Evolutionary conservation across 2,329 filamentous ascomycete genomes (phyloP).

Genomic region (Nothophoma quercina): DNA sequence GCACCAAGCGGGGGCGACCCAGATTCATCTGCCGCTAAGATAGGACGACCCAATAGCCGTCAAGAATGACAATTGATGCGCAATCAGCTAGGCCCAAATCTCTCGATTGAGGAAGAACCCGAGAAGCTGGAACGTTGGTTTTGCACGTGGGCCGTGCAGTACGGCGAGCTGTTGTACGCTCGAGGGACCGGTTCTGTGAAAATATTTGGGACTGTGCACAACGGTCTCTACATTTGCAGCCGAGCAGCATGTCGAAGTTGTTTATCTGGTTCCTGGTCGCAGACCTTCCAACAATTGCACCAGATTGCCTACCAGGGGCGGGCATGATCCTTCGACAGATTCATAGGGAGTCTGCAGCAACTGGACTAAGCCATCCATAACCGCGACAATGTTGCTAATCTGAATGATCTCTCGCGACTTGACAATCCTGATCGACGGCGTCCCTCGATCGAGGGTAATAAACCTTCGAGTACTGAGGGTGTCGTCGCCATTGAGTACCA

Average conservation of each 20-base stretch:
- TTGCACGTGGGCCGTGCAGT: background rate
- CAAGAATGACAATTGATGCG: background rate
- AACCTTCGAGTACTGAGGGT: constrained; percentile 64
- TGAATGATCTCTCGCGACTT: constrained; percentile 33
- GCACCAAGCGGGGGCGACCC: constrained; percentile 8
- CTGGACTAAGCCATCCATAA: constrained; percentile 66
- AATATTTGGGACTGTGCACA: background rate
- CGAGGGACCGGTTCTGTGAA: background rate
- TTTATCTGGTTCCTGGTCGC: constrained; percentile 57
- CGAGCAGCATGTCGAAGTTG: background rate
- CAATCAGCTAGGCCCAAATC: background rate
- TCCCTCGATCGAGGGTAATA: constrained; percentile 63
- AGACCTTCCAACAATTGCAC: constrained; percentile 69
- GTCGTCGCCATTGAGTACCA: constrained; percentile 65
- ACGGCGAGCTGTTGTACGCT: constrained; percentile 3
- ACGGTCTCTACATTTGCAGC: constrained; percentile 9
- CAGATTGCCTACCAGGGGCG: constrained; percentile 73
- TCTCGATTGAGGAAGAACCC: background rate
- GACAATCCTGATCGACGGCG: constrained; percentile 56
- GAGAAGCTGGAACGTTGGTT: constrained; percentile 3
- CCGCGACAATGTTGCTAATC: constrained; percentile 64
- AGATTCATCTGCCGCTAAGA: constrained; percentile 2
- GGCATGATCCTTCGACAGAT: constrained; percentile 43
- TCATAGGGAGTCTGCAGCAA: constrained; percentile 63
- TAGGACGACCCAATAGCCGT: background rate